Conservation (phyloP, 768 basidiomycete species). For the Infundibulicybe gibba region DNA sequence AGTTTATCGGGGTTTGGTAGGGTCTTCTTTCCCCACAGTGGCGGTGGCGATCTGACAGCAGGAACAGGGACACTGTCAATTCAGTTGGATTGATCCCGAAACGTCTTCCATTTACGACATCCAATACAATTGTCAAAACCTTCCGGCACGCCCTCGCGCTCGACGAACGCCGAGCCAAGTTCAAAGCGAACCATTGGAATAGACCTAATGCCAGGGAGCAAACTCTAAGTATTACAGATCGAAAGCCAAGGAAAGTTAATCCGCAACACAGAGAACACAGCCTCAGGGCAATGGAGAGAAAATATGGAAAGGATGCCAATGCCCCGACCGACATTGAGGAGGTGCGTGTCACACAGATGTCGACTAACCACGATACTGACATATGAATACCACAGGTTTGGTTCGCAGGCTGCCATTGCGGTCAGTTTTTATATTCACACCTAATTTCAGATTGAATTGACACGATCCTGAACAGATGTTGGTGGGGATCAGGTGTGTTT, state of each 20-base stretch:
- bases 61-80: constrained; percentile 50
- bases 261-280: constrained; percentile 4
- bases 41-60: background rate
- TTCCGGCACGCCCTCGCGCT: constrained; percentile 14
- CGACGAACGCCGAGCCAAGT: constrained; percentile 15
- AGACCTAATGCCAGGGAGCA: constrained; percentile 20
- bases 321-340: constrained; percentile 40
- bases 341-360: constrained; percentile 6
- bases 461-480: constrained; percentile 13
- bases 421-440: constrained; percentile 10
- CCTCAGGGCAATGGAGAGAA: constrained; percentile 18
- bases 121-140: constrained; percentile 32
- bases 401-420: constrained; percentile 45
- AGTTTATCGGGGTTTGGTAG: constrained; percentile 48
- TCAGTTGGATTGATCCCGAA: constrained; percentile 44
- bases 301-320: constrained; percentile 10
- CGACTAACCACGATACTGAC: background rate
- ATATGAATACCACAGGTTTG: constrained; percentile 29
- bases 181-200: constrained; percentile 16
- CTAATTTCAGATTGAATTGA: background rate
- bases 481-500: constrained; percentile 25
- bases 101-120: constrained; percentile 42
- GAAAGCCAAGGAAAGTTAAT: constrained; percentile 4
- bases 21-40: constrained; percentile 4
- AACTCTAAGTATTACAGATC: constrained; percentile 17